These are phyloP conservation scores for Calophaca sinica DNA, from an alignment of 306 rosid genomes.

Conservation along the genomic window DNA sequence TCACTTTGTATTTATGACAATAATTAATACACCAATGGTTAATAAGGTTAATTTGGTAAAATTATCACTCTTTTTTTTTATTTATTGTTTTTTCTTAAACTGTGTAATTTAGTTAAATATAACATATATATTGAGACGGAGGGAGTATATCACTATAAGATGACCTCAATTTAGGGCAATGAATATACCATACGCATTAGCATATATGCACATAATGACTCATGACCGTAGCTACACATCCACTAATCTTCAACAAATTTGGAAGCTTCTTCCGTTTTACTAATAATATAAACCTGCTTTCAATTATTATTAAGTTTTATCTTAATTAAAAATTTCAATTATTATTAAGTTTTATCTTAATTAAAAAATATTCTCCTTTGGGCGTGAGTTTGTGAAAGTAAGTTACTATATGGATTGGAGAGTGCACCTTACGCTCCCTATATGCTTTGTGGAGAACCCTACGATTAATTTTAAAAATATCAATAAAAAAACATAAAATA, in stretches of 20 bases:
- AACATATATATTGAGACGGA: too few species aligned
- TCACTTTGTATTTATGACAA: too few species aligned
- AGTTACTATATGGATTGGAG: slow-evolving; percentile 24
- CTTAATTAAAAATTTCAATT: background rate
- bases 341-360: background rate
- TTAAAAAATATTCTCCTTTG: background rate
- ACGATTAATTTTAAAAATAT: background rate
- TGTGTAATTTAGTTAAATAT: too few species aligned
- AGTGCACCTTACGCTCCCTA: slow-evolving; percentile 60
- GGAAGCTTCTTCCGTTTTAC: background rate
- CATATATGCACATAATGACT: background rate
- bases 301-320: background rate
- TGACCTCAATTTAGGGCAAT: background rate
- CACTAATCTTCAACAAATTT: background rate
- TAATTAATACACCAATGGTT: too few species aligned
- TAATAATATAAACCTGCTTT: background rate
- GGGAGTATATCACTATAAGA: too few species aligned
- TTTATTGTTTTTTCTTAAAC: too few species aligned
- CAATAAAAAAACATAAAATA: background rate
- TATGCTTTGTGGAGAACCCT: slow-evolving; percentile 48
- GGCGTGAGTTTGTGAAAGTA: background rate
- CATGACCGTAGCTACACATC: too few species aligned
- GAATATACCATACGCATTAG: background rate
- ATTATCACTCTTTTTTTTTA: too few species aligned
- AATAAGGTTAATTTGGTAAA: too few species aligned